Evolutionary conservation across 202 grass and related monocot species (phyloP).

Genomic region (Digitaria exilis): DNA sequence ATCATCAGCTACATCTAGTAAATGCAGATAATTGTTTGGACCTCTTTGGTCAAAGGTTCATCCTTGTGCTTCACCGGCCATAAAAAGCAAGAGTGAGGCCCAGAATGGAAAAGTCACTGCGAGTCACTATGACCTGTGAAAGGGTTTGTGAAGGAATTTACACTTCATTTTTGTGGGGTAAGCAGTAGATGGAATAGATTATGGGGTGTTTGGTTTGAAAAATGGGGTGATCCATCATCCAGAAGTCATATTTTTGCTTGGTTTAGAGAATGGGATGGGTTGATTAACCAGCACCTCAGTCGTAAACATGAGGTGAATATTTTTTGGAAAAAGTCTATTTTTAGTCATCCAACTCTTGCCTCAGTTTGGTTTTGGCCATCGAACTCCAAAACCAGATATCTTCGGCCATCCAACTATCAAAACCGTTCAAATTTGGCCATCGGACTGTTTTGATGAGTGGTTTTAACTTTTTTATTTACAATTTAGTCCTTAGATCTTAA

Average conservation of each 20-base stretch:
- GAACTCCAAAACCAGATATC: too few relatives aligned
- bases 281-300: background rate
- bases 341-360: too few relatives aligned
- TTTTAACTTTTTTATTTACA: too few relatives aligned
- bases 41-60: background rate
- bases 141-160: background rate
- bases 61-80: background rate
- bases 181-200: background rate
- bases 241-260: background rate
- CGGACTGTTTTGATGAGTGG: too few relatives aligned
- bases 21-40: background rate
- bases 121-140: too few relatives aligned
- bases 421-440: too few relatives aligned
- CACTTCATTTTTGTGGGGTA: background rate
- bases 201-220: background rate
- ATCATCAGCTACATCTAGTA: background rate
- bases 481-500: too few relatives aligned
- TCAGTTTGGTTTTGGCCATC: too few relatives aligned
- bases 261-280: background rate
- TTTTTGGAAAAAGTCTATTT: too few relatives aligned
- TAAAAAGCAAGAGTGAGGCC: background rate
- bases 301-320: too few relatives aligned
- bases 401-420: too few relatives aligned
- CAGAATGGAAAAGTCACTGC: too few relatives aligned
- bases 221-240: background rate